Evolutionary conservation across 2,329 filamentous ascomycete species (phyloP).

Genomic region (Trichoderma semiorbis): DNA sequence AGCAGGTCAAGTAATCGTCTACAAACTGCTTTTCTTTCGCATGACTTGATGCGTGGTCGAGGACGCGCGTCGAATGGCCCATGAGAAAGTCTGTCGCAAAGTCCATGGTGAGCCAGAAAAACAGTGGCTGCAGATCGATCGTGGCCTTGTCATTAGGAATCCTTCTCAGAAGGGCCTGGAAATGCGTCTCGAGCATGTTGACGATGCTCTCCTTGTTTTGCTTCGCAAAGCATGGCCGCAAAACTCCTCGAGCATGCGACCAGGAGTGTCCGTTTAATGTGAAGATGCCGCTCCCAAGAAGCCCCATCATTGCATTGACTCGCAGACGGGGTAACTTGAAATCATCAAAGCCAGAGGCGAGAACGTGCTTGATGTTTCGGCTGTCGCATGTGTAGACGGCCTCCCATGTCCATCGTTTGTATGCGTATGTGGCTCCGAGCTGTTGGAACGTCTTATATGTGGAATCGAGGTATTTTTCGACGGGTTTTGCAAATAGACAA

Average conservation of each 20-base stretch:
- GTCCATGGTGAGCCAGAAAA: conserved; percentile 48
- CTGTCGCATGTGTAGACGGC: conserved; percentile 42
- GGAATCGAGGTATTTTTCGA: conserved; percentile 29
- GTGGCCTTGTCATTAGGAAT: conserved; percentile 23
- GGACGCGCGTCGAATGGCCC: conserved; percentile 25
- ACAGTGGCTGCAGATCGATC: conserved; percentile 44
- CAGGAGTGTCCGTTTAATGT: conserved; percentile 46
- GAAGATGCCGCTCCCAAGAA: conserved; percentile 48
- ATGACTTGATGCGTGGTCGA: conserved; percentile 21
- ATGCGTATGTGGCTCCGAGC: conserved; percentile 34
- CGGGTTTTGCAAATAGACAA: conserved; percentile 25
- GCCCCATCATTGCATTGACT: conserved; percentile 34
- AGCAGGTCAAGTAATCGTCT: conserved; percentile 34
- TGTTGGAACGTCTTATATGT: conserved; percentile 27
- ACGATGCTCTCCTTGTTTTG: conserved; percentile 30
- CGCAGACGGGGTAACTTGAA: conserved; percentile 41
- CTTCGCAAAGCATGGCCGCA: conserved; percentile 35
- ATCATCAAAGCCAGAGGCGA: conserved; percentile 51
- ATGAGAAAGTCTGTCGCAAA: conserved; percentile 50
- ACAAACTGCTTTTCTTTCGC: conserved; percentile 36
- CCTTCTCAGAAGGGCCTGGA: conserved; percentile 38
- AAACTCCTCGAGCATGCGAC: conserved; percentile 40
- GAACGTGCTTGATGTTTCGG: conserved; percentile 53
- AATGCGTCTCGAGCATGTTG: conserved; percentile 33
- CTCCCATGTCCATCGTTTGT: conserved; percentile 32